Base-by-base conservation (phyloP, 768 basidiomycete species). In the Vararia minispora region DNA sequence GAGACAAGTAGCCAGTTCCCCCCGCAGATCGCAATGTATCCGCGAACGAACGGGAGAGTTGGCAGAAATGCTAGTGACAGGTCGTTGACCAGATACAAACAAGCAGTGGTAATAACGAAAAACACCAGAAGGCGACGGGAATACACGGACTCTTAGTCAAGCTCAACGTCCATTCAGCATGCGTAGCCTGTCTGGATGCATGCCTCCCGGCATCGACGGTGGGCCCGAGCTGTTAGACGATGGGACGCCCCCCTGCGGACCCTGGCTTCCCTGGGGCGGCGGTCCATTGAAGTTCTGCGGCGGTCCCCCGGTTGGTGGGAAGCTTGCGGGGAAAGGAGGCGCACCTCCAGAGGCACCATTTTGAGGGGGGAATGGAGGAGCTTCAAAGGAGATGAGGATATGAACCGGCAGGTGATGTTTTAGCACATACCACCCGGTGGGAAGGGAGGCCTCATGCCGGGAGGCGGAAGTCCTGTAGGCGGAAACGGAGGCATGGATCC, bases 161-260 rank as follows among this genome's bases (percentile, higher is more conserved):
- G 13, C 5, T 21, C 42, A 20, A 23, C 50, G 37, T 35, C 55
- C 52, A 37, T 58, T 69, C 78, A 89, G 75, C 85, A 89, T 87
- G 42, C 83, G 69, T 57, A 84, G 50, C 42, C 86, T 71, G 58
- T 89, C 86, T 8, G 86, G 86, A 55, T 89, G 86, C 47, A 89
- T 87, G n/a, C 68, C 70, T n/a, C 67, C 74, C 29, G 79, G 76
- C 14, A 22, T 14, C 21, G 18, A 12, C 23, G 35, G 21, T 12
- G 37, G 40, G 13, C 45, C 42, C 2, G 32, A 21, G 28, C 23
- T 29, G 25, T 39, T 41, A 22, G 41, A 12, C 13, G 44, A 37
- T n/a, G 40, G n/a, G n/a, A n/a, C n/a, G 41, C 54, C 58, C 16
- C 49, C 51, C 13, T 60, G 61, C 13, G 55, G 55, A 6, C 56